These are phyloP conservation scores for Aspergillus awamori DNA, from an alignment of 2,329 filamentous ascomycete species.

Conservation along the genomic window DNA sequence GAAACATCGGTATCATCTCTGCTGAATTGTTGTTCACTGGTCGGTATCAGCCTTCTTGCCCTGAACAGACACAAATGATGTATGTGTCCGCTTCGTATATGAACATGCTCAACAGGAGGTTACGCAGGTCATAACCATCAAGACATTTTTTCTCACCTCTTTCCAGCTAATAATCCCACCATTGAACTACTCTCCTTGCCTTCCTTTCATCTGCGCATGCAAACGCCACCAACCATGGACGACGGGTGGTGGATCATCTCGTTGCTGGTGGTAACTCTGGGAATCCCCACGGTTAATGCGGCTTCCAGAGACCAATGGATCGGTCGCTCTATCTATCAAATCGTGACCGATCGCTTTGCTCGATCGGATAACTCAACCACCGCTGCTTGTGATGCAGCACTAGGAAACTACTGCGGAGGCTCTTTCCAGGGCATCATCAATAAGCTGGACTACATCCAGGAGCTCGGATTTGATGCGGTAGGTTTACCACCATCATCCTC, in stretches of 20 bases:
- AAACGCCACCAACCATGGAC: conserved; percentile 1
- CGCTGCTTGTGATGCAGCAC: conserved; percentile 27
- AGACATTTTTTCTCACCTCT: not conserved
- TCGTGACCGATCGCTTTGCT: conserved; percentile 49
- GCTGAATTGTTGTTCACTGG: no score
- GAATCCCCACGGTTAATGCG: not conserved
- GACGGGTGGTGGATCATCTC: not conserved
- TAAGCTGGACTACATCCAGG: conserved; percentile 53
- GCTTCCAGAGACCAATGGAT: conserved; percentile 35
- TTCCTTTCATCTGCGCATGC: not conserved
- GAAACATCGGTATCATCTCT: no score
- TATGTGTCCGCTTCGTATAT: not conserved
- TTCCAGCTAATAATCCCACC: not conserved
- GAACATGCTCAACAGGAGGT: not conserved
- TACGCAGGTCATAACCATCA: not conserved
- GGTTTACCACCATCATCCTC: conserved; percentile 48
- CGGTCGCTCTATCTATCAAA: conserved; percentile 46
- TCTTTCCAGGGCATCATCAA: conserved; percentile 50
- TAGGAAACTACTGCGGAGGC: conserved; percentile 48
- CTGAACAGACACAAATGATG: no score
- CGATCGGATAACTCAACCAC: conserved; percentile 40
- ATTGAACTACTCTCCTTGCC: not conserved
- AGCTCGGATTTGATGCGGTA: conserved; percentile 52
- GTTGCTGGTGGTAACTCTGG: not conserved
- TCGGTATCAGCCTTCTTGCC: no score